These are phyloP conservation scores for Penicillium nordicum DNA, from an alignment of 2,329 filamentous ascomycete genomes.

Conservation along the genomic window DNA sequence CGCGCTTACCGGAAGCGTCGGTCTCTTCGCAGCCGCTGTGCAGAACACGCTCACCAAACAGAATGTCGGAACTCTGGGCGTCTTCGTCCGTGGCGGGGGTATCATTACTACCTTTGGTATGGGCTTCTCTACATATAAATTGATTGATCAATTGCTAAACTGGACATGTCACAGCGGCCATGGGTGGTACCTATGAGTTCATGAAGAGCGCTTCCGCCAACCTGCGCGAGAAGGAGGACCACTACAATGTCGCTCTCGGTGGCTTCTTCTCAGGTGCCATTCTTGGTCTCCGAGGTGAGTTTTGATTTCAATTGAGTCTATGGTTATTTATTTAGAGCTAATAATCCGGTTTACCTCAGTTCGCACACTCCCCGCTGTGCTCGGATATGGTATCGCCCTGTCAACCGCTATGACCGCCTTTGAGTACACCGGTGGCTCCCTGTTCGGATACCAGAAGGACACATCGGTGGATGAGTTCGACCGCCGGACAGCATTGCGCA, in stretches of 20 bases:
- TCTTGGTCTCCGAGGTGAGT: constrained; percentile 67
- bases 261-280: constrained; percentile 73
- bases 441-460: constrained; percentile 55
- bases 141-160: constrained; percentile 11
- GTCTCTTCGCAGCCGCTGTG: constrained; percentile 70
- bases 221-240: constrained; percentile 78
- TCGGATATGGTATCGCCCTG: constrained; percentile 64
- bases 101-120: constrained; percentile 67
- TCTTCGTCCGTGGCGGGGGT: constrained; percentile 75
- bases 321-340: constrained; percentile 9
- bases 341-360: constrained; percentile 38
- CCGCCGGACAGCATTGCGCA: constrained; percentile 70
- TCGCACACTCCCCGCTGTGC: constrained; percentile 64
- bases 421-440: constrained; percentile 63
- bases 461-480: constrained; percentile 68
- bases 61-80: constrained; percentile 75
- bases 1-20: constrained; percentile 62
- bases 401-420: constrained; percentile 60
- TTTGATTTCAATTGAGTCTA: neutral
- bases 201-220: constrained; percentile 74
- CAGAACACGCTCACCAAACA: constrained; percentile 82
- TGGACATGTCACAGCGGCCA: constrained; percentile 53
- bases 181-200: constrained; percentile 76
- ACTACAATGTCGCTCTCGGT: constrained; percentile 68
- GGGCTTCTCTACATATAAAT: constrained; percentile 22